Conservation (phyloP, 306 rosid species). For the Malus sylvestris region DNA sequence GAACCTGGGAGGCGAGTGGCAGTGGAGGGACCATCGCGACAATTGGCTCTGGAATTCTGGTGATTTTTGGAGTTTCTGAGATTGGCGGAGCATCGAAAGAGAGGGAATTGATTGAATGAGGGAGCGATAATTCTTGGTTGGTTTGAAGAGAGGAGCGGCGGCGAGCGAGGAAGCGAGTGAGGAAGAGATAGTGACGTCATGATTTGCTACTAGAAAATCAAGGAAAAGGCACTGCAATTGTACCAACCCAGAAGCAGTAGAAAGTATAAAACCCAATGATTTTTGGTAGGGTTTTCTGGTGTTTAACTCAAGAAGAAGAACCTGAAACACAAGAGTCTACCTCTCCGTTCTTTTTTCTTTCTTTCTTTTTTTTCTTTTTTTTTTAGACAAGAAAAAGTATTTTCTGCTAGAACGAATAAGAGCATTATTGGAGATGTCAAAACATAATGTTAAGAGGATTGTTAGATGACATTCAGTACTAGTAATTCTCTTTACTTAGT, state of each 20-base stretch:
- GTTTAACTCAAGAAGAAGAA: too few relatives aligned
- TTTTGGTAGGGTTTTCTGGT: neutral
- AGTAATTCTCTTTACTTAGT: too few relatives aligned
- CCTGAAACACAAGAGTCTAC: too few relatives aligned
- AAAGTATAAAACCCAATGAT: neutral
- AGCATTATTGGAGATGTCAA: too few relatives aligned
- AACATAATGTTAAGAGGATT: too few relatives aligned
- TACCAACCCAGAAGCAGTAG: neutral
- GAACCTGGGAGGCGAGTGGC: neutral
- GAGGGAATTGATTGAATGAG: neutral
- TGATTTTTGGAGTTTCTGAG: neutral
- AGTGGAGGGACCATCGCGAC: neutral
- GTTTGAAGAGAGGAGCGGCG: neutral
- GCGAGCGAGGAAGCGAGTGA: constrained; percentile 9
- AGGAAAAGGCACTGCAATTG: neutral
- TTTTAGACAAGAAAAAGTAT: too few relatives aligned
- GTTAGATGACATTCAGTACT: too few relatives aligned
- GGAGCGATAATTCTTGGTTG: neutral
- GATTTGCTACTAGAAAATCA: neutral
- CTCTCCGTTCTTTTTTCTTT: too few relatives aligned
- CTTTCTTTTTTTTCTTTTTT: too few relatives aligned
- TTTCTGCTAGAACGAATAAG: too few relatives aligned
- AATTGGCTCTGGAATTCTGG: neutral
- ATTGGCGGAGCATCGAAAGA: constrained; percentile 18
- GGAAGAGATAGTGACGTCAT: constrained; percentile 23